A percentile compares a stretch with the other conserved stretches of the same genome.
Evolutionary conservation across 768 basidiomycete genomes (phyloP).

Genomic region (Postia placenta): DNA sequence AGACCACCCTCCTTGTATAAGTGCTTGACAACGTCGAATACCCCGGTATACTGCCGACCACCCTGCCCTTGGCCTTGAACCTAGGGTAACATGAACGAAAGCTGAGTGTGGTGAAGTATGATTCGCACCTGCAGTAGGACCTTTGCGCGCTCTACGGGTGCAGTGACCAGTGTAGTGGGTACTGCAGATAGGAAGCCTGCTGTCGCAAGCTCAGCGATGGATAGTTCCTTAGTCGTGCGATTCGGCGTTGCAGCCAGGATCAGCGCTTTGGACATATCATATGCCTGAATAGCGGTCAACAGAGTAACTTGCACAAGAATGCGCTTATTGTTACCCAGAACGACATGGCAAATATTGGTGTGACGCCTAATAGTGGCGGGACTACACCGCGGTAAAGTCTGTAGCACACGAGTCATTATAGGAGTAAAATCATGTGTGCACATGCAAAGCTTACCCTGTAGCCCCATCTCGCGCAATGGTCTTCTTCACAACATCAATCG

Average conservation of each 20-base stretch:
- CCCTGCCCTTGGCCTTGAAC: slow-evolving; percentile 94
- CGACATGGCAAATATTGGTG: slow-evolving; percentile 95
- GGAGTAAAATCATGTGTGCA: background rate
- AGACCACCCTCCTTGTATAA: slow-evolving; percentile 93
- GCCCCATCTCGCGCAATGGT: slow-evolving; percentile 87
- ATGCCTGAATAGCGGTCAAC: slow-evolving; percentile 52
- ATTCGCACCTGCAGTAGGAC: slow-evolving; percentile 78
- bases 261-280: slow-evolving; percentile 87
- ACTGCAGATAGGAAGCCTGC: slow-evolving; percentile 95
- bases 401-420: slow-evolving; percentile 2
- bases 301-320: background rate
- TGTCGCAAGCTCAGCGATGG: slow-evolving; percentile 74
- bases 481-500: slow-evolving; percentile 89
- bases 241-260: slow-evolving; percentile 78
- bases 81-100: slow-evolving; percentile 28
- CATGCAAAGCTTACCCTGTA: slow-evolving; percentile 54
- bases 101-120: background rate
- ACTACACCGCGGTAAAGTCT: slow-evolving; percentile 92
- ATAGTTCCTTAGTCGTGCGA: slow-evolving; percentile 55
- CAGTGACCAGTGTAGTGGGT: slow-evolving; percentile 88
- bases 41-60: slow-evolving; percentile 76
- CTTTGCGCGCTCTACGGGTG: slow-evolving; percentile 95
- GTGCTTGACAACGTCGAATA: slow-evolving; percentile 83
- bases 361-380: slow-evolving; percentile 89
- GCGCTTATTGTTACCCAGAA: slow-evolving; percentile 93